Evolutionary conservation across 2,329 filamentous ascomycete genomes (phyloP).

Genomic region (Pseudocercospora vitis): DNA sequence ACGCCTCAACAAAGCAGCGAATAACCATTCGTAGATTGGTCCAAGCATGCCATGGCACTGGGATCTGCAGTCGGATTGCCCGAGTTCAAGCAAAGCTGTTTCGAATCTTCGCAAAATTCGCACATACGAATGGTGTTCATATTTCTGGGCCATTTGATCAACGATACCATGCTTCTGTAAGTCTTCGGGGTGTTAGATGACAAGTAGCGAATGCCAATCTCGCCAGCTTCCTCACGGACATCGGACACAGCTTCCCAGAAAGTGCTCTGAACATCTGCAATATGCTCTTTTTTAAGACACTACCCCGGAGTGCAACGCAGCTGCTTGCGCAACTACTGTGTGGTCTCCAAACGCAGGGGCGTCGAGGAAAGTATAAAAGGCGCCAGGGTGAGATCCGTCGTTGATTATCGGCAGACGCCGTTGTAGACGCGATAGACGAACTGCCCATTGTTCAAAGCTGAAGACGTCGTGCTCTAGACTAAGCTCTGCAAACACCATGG

Average conservation of each 20-base stretch:
- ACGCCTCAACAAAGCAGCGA: slow-evolving; percentile 44
- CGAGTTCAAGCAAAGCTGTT: slow-evolving; percentile 48
- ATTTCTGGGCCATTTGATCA: slow-evolving; percentile 47
- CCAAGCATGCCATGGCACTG: slow-evolving; percentile 53
- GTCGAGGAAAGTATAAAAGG: slow-evolving; percentile 44
- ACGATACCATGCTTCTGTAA: slow-evolving; percentile 45
- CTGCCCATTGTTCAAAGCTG: slow-evolving; percentile 33
- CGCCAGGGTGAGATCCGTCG: slow-evolving; percentile 36
- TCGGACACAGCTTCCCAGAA: slow-evolving; percentile 24
- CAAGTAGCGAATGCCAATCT: slow-evolving; percentile 46
- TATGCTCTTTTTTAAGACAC: slow-evolving; percentile 9
- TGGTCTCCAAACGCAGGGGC: slow-evolving; percentile 34
- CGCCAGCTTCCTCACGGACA: slow-evolving; percentile 42
- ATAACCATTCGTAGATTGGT: slow-evolving; percentile 53
- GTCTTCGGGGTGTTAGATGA: slow-evolving; percentile 47
- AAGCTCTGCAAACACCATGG: slow-evolving; percentile 41
- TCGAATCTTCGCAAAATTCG: slow-evolving; percentile 49
- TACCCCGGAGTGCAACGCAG: slow-evolving; percentile 14
- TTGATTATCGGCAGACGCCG: slow-evolving; percentile 38
- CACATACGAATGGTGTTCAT: slow-evolving; percentile 53
- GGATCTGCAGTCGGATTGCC: slow-evolving; percentile 46
- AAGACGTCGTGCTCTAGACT: slow-evolving; percentile 29
- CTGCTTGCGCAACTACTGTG: slow-evolving; percentile 12
- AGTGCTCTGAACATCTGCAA: slow-evolving; percentile 3
- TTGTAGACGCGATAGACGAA: slow-evolving; percentile 40